Base-by-base conservation (phyloP, 1,139 yeast genomes). In the Kurtzmaniella quercitrusa region DNA sequence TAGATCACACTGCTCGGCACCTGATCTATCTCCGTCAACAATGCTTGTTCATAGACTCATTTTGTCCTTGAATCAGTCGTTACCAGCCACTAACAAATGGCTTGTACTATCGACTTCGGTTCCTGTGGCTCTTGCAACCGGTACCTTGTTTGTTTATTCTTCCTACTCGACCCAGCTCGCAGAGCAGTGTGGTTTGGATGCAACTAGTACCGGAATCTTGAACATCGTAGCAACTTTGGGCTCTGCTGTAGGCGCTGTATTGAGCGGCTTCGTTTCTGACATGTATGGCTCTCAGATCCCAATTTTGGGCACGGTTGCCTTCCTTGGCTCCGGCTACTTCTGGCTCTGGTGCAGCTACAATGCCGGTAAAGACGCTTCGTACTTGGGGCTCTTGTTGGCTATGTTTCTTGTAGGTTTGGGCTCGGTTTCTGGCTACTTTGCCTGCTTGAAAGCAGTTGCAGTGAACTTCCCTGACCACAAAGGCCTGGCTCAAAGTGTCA, bases 401-500 rank as follows among this genome's bases (percentile, higher is more conserved):
- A 65, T 66, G 70, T 56, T 64, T 38, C 48, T 62, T 15, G 51
- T 65, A 21, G 71, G 71, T 4, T 50, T 63, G 33, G 70, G 71
- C 0, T 61, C 70, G 1, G 63, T 63, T 0, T 50, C 66, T 2
- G 68, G 68, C 4, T 66, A 66, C 45, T 66, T 66, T 43, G 62
- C 68, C 43, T 57, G 68, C 15, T 55, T 66, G 12, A 66, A 66
- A 46, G 70, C 70, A 1, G 68, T 66, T 5, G 58, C 69, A 0
- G 48, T 65, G 4, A 59, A 56, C 45, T 66, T 66, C 42, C 70
- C 70, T 8, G 55, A 57, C 24, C 58, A 45, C 41, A 65, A 63
- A 44, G 68, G 67, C 16, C 54, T 68, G 0, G 70, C 71, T 9
- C 70, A 65, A 48, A 62, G 68, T 47, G 52, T 66, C 15, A 65